Evolutionary conservation across 805 yeast genomes (phyloP).

Genomic region (Sugiyamaella valdiviana): DNA sequence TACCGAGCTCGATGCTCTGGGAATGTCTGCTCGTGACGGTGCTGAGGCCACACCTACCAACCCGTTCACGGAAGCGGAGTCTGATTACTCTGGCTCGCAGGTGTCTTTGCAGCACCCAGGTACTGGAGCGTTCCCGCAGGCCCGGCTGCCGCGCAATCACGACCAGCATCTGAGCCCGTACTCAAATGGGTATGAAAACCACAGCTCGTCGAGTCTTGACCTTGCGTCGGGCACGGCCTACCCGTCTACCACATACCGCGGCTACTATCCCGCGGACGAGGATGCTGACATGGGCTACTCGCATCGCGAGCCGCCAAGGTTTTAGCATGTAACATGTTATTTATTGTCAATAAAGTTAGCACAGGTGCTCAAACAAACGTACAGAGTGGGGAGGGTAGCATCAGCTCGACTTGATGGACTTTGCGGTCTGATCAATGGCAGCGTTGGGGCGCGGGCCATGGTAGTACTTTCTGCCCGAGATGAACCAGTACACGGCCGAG

Average conservation of each 20-base stretch:
- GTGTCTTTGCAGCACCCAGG: slow-evolving; percentile 3
- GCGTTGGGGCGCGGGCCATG: slow-evolving; percentile 19
- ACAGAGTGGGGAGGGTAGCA: too few species aligned
- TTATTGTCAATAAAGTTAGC: slow-evolving; percentile 1
- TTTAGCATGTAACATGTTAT: slow-evolving; percentile 4
- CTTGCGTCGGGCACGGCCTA: slow-evolving; percentile 5
- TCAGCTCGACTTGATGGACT: not conserved
- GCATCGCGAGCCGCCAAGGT: slow-evolving; percentile 7
- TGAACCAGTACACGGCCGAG: slow-evolving; percentile 49
- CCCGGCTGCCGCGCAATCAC: slow-evolving; percentile 4
- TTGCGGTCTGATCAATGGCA: slow-evolving; percentile 5
- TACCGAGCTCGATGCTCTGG: slow-evolving; percentile 66
- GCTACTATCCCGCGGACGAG: slow-evolving; percentile 18
- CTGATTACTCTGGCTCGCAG: slow-evolving; percentile 1
- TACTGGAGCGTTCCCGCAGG: slow-evolving; percentile 7
- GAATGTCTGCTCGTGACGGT: slow-evolving; percentile 42
- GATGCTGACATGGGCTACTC: slow-evolving; percentile 2
- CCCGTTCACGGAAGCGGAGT: not conserved
- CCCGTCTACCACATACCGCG: slow-evolving; percentile 14
- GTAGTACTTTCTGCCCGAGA: slow-evolving; percentile 22
- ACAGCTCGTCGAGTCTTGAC: slow-evolving; percentile 8
- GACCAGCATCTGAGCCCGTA: slow-evolving; percentile 6
- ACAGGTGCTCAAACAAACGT: too few species aligned
- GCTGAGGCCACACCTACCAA: slow-evolving; percentile 17
- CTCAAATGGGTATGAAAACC: slow-evolving; percentile 1